Evolutionary conservation across 495 filamentous ascomycete genomes (phyloP).

Genomic region (Lasiosphaeria miniovina): DNA sequence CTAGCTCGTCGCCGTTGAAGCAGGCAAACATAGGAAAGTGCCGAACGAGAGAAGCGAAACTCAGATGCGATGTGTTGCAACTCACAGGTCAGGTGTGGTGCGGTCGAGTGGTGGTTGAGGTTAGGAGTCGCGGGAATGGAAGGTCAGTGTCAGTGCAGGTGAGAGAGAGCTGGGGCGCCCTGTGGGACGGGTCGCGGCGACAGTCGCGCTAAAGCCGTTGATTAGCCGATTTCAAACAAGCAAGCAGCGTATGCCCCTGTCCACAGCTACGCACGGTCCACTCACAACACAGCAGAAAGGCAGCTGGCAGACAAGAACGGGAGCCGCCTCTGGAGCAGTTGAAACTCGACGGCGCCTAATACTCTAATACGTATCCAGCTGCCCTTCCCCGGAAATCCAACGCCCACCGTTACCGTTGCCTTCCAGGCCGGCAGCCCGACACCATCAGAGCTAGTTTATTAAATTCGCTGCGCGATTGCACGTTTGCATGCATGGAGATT

Average conservation of each 20-base stretch:
- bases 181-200: constrained; percentile 14
- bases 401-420: too few species aligned
- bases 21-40: not conserved
- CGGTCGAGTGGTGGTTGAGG: constrained; percentile 12
- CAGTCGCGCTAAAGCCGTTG: constrained; percentile 29
- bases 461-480: too few species aligned
- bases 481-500: too few species aligned
- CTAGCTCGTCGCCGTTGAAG: not conserved
- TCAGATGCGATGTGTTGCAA: not conserved
- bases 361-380: too few species aligned
- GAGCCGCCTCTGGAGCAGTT: constrained; percentile 18
- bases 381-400: too few species aligned
- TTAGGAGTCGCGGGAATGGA: constrained; percentile 1
- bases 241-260: constrained; percentile 8
- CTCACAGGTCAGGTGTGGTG: not conserved
- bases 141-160: constrained; percentile 14
- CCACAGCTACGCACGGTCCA: constrained; percentile 24
- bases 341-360: constrained; percentile 27
- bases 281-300: not conserved
- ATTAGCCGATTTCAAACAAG: constrained; percentile 27
- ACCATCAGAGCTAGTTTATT: too few species aligned
- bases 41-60: not conserved
- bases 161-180: constrained; percentile 2
- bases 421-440: too few species aligned
- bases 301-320: not conserved